A percentile compares a stretch with the other conserved stretches of the same genome.
phyloP scores from a whole-genome alignment of 164 flowering plant genomes.

The Magnolia sinica region DNA sequence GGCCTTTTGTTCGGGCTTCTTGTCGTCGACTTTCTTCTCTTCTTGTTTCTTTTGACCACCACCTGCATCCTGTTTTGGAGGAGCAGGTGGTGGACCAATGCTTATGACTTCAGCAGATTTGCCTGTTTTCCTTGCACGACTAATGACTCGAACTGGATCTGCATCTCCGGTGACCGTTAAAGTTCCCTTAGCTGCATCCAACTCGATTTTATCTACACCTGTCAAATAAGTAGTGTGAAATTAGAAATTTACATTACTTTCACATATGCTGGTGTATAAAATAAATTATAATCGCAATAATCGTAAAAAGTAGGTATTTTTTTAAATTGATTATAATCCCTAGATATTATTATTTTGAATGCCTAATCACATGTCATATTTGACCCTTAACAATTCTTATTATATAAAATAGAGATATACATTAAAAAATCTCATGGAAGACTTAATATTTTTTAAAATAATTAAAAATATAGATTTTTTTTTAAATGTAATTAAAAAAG shows the following conservation, averaged over 20 bases:
- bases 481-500: too few relatives aligned
- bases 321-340: too few relatives aligned
- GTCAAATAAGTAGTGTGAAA: background rate
- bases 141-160: slow-evolving; percentile 49
- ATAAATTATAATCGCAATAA: too few relatives aligned
- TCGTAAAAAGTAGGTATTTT: too few relatives aligned
- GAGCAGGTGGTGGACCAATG: slow-evolving; percentile 63
- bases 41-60: slow-evolving; percentile 34
- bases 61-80: slow-evolving; percentile 27
- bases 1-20: slow-evolving; percentile 16
- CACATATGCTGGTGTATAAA: background rate
- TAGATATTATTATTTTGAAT: too few relatives aligned
- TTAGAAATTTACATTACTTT: too few relatives aligned
- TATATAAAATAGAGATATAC: too few relatives aligned
- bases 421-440: too few relatives aligned
- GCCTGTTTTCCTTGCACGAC: slow-evolving; percentile 44
- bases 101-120: slow-evolving; percentile 42
- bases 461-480: too few relatives aligned
- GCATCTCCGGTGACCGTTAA: slow-evolving; percentile 57
- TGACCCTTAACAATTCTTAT: too few relatives aligned
- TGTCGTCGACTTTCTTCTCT: slow-evolving; percentile 29
- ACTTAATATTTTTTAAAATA: too few relatives aligned
- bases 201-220: slow-evolving; percentile 63
- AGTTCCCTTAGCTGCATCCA: slow-evolving; percentile 52
- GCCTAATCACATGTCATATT: too few relatives aligned